Conservation (phyloP, 345 rosid genomes). For the Raphanus sativus region DNA sequence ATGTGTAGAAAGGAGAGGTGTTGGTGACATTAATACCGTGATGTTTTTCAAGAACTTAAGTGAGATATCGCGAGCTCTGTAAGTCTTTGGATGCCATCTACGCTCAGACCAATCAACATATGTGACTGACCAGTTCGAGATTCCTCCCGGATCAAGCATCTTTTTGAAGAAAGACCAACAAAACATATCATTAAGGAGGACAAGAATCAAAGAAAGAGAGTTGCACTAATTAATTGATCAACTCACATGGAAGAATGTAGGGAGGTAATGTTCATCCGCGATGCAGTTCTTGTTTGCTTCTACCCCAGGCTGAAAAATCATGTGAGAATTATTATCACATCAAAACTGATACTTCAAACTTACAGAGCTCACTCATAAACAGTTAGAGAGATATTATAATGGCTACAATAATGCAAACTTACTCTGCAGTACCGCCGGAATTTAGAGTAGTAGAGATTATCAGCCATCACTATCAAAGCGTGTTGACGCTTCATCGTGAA, state of each 20-base stretch:
- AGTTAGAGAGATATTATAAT: background rate
- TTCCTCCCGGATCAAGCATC: slow-evolving; percentile 93
- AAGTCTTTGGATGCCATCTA: slow-evolving; percentile 97
- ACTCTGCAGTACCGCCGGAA: slow-evolving; percentile 94
- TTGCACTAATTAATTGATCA: slow-evolving; percentile 3
- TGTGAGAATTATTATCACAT: background rate
- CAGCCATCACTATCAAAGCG: slow-evolving; percentile 91
- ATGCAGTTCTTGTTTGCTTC: slow-evolving; percentile 92
- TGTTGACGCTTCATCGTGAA: slow-evolving; percentile 98
- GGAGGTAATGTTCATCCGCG: slow-evolving; percentile 96
- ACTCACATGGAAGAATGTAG: slow-evolving; percentile 87
- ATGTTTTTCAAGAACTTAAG: slow-evolving; percentile 70
- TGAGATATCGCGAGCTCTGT: slow-evolving; percentile 63
- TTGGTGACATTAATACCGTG: slow-evolving; percentile 49
- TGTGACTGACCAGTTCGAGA: slow-evolving; percentile 91
- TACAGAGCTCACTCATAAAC: slow-evolving; percentile 1
- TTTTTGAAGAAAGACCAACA: slow-evolving; percentile 39
- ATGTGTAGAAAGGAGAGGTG: slow-evolving; percentile 3
- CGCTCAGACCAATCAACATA: slow-evolving; percentile 99
- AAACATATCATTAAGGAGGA: slow-evolving; percentile 11
- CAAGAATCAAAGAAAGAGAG: slow-evolving; percentile 2
- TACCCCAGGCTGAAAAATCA: slow-evolving; percentile 90
- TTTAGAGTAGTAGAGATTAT: slow-evolving; percentile 84
- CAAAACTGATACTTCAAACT: background rate
- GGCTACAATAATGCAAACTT: slow-evolving; percentile 22